Evolutionary conservation across 345 rosid species (phyloP), one percentile per base, ranked within the genome.

Genomic region (Brassica cretica): DNA sequence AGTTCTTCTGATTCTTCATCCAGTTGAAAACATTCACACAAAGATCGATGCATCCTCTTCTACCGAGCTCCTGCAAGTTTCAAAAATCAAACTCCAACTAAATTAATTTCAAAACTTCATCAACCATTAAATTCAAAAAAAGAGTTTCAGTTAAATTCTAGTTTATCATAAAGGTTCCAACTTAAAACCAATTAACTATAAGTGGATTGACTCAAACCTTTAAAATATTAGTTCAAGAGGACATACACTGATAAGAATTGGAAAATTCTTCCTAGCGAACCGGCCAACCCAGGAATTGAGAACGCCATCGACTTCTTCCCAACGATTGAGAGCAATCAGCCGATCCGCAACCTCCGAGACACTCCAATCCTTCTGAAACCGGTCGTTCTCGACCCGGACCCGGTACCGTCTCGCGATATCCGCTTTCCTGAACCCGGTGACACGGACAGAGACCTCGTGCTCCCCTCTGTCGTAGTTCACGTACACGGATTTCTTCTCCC

Each of bases 201-300:
- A 35, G 39, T 35, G 1, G 9, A 35, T 6, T 35, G 39, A 35
- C 39, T 35, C 39, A 0, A 37, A 8, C 10, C 3, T 44, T 11
- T 44, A 3, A 44, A 3, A 44, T 44, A 44, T 44, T 3, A 3
- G 51, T 44, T 11, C 51, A n/a, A n/a, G n/a, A n/a, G n/a, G n/a
- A n/a, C 62, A 39, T 33, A 88, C 97, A 85, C 84, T 86, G 64
- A 92, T 90, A 12, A 94, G 92, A 77, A 72, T 61, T 49, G 93
- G 91, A 56, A 87, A 91, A 76, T 94, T 94, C 81, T 87, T 91
- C 39, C 97, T 81, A 30, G 94, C 86, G 55, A 94, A 94, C 60
- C 98, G 90, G 46, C 97, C 98, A 1, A 81, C 83, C 97, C 98
- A 94, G n/a, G 81, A 86, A 83, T 92, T 94, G 74, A 94, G 83